Base-by-base conservation (phyloP, 352 stramenopile genomes). In the Phytophthora podocarpi region DNA sequence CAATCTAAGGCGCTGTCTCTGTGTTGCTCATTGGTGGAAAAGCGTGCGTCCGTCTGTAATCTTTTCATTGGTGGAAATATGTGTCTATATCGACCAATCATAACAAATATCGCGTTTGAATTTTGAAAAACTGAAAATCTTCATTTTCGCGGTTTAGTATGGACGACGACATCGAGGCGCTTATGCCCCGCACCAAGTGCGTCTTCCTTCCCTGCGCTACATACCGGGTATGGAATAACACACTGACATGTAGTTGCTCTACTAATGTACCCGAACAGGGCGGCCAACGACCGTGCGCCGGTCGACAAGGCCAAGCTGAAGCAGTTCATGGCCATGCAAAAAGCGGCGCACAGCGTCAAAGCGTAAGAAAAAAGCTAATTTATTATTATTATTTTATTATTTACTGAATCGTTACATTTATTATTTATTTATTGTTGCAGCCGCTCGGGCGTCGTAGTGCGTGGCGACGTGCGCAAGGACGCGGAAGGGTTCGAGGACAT, bases 401-500 rank as follows among this genome's bases (percentile, higher is more conserved):
- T 31, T 20, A 37, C 10, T 58, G 9, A 34, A n/a, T n/a, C n/a
- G n/a, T n/a, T n/a, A n/a, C n/a, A n/a, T n/a, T 20, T 43, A 15
- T 24, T 36, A 51, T 40, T 43, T 35, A 6, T 54, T 28, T 51
- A 10, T 32, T 51, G 13, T 45, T 30, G 26, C 41, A 89, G 76
- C 28, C 83, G 78, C 11, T 76, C 77, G 26, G 75, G 71, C 21
- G 76, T 88, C 12, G 69, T 85, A 39, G 77, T 91, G 24, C 83
- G 80, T 16, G 74, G 53, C 5, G 78, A 91, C 16, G 80, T 93
- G 37, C 86, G 81, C 15, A 90, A 85, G 26, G 87, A 95, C 37
- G 82, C 75, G 1, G 66, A 93, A 21, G 87, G 87, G 0, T 95
- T 95, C 46, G 84, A 95, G 41, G 87, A 95, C 42, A 89, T 93